Evolutionary conservation across 495 filamentous ascomycete species (phyloP), one percentile per base, ranked within the genome.

Genomic region (Podospora pseudocomata): DNA sequence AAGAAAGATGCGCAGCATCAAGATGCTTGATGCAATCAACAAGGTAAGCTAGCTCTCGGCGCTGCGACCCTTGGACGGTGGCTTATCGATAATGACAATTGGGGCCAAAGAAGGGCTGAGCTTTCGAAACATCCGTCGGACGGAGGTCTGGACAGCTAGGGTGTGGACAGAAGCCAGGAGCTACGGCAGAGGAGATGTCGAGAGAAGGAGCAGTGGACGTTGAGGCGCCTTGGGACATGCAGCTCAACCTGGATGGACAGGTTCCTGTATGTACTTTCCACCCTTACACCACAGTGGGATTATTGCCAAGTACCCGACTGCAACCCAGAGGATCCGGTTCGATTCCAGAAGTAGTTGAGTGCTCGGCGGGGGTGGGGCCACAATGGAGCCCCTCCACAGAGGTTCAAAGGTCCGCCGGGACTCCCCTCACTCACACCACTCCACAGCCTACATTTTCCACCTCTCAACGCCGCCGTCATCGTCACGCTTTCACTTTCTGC

Each of bases 341-440:
- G 65, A 68, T 73, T 72, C 73, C 70, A 75, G 71, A 73, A 73
- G 7, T 26, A 69, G 67, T 66, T 67, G 39, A 49, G 39, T 49
- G 39, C 39, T 49, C 65, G 64, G 66, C 66, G 64, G 30, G 65
- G 69, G 66, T 65, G 55, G 63, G 67, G 61, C 34, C 66, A 57
- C 56, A 28, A 44, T 49, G 34, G 54, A 60, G 59, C 68, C 62
- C 68, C 68, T 34, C 68, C 44, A 60, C 23, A 56, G 30, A 61
- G 56, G 56, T 58, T 13, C n/a, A 58, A 20, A 58, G n/a, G 56
- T 27, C 23, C 6, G 56, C 56, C 13, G n/a, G 56, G 56, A 27
- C n/a, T 49, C 39, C 39, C 39, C 39, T 49, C 39, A 49, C 39
- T 49, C 39, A 49, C 7, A 49, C 15, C 39, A 49, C 39, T 49